Evolutionary conservation across 352 stramenopile genomes (phyloP), one percentile per base, ranked within the genome.

Genomic region (Pythium sp.): DNA sequence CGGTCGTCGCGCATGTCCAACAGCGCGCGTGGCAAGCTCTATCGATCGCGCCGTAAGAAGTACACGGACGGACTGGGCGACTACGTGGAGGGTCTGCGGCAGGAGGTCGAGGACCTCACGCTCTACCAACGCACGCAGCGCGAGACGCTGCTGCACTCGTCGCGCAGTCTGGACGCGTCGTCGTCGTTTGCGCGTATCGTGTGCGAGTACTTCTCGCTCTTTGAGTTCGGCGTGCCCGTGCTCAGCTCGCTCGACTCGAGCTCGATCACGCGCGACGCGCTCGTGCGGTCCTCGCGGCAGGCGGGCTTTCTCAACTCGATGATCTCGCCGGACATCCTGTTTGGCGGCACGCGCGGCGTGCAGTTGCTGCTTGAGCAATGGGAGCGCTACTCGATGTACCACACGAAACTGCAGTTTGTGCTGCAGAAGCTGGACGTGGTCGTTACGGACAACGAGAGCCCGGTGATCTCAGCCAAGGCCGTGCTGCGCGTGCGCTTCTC

Each of bases 311-410:
- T 79, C 43, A 72, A 81, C 15, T 58, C 76, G 0, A 76, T 89
- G 51, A 80, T 89, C 77, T 62, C 76, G 47, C 74, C 79, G 3
- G 71, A 82, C 20, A 71, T 91, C 66, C 65, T 81, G 9, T 87
- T 91, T 34, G 79, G 79, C 6, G 76, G 77, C 69, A 73, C 76
- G 34, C 64, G 63, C 28, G 83, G 83, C 18, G 67, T 90, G 7
- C 63, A 59, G 1, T 62, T 81, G 38, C 68, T 91, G 38, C 67
- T 89, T 12, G 73, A 86, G 34, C 83, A 91, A 72, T 91, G 83
- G 83, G 60, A 78, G 59, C 79, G 82, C 43, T 91, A 91, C 75
- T 87, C 81, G 38, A 74, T 82, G 59, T 88, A 81, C 65, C 77
- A 88, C 67, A 54, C 75, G 28, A 77, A 67, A 18, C 76, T 91